Evolutionary conservation across 1,284 basidiomycete species (phyloP).

Genomic region (Fomitopsis schrenkii): DNA sequence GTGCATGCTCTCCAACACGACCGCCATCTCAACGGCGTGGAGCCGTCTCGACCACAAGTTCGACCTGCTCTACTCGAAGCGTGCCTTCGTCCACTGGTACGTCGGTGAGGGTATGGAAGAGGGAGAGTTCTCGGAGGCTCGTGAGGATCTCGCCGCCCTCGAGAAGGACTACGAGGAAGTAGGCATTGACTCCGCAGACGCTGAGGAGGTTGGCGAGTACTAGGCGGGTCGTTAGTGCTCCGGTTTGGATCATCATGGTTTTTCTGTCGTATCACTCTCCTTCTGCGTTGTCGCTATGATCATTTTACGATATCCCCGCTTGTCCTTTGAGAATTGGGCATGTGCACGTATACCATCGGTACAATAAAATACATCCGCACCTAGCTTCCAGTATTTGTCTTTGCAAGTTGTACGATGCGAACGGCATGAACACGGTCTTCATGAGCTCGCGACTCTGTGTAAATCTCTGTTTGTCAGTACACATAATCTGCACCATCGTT

Average conservation of each 20-base stretch:
- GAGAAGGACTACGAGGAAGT: slow-evolving; percentile 98
- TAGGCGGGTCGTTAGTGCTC: slow-evolving; percentile 33
- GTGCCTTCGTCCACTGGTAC: slow-evolving; percentile 93
- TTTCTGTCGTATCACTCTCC: slow-evolving; percentile 12
- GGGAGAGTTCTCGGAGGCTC: slow-evolving; percentile 97
- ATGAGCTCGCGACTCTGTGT: neutral
- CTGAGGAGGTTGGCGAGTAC: slow-evolving; percentile 78
- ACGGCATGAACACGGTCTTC: neutral
- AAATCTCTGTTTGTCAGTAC: too few species aligned
- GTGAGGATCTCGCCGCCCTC: slow-evolving; percentile 94
- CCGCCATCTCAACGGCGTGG: slow-evolving; percentile 87
- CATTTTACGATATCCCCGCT: slow-evolving; percentile 26
- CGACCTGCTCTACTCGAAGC: slow-evolving; percentile 92
- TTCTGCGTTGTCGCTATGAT: slow-evolving; percentile 20
- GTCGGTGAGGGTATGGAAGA: slow-evolving; percentile 99
- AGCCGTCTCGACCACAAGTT: slow-evolving; percentile 96
- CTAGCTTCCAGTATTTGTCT: neutral
- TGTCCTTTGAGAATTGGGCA: slow-evolving; percentile 21
- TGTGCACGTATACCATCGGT: slow-evolving; percentile 29
- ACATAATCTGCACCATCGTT: too few species aligned
- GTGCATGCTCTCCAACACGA: slow-evolving; percentile 89
- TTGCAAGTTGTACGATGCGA: neutral
- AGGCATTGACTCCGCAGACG: slow-evolving; percentile 86
- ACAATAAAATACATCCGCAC: slow-evolving; percentile 24
- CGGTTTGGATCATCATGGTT: slow-evolving; percentile 21